phyloP scores from a whole-genome alignment of 768 basidiomycete species.

The Dendrothele bispora region DNA sequence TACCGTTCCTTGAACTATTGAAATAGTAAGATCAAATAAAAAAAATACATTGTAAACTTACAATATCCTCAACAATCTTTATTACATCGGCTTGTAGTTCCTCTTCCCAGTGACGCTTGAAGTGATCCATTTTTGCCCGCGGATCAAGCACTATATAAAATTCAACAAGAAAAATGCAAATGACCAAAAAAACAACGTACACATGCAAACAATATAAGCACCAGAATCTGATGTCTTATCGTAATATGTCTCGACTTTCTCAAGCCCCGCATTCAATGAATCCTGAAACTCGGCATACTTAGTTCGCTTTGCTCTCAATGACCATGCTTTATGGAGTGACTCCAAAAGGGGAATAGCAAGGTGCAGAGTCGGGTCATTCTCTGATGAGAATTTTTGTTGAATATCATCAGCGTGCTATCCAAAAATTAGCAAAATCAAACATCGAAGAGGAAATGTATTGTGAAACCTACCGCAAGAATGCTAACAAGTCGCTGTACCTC shows the following conservation, averaged over 20 bases:
- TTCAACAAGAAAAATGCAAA: neutral
- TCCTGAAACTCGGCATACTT: constrained; percentile 19
- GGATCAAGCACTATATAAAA: constrained; percentile 22
- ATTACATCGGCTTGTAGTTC: constrained; percentile 11
- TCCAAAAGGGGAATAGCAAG: constrained; percentile 27
- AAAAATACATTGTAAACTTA: too few species aligned
- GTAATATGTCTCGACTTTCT: constrained; percentile 35
- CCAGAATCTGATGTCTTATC: constrained; percentile 26
- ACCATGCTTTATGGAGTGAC: constrained; percentile 25
- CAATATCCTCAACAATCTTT: too few species aligned
- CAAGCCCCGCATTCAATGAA: constrained; percentile 23
- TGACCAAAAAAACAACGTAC: constrained; percentile 18
- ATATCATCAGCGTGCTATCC: constrained; percentile 24
- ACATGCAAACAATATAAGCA: constrained; percentile 31
- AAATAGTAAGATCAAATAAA: too few species aligned
- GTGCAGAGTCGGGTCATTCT: constrained; percentile 20
- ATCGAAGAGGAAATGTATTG: neutral
- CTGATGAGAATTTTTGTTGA: constrained; percentile 30
- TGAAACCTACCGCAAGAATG: constrained; percentile 16
- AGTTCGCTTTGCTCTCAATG: neutral
- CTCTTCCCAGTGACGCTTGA: constrained; percentile 24
- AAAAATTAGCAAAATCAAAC: too few species aligned
- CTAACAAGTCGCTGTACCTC: constrained; percentile 14
- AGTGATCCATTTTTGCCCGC: constrained; percentile 17
- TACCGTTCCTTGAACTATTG: too few species aligned